Percentiles rank a stretch among this genome's conserved stretches.
Evolutionary conservation across 169 alveolate species (phyloP).

Genomic region (Cryptosporidium ubiquitum): DNA sequence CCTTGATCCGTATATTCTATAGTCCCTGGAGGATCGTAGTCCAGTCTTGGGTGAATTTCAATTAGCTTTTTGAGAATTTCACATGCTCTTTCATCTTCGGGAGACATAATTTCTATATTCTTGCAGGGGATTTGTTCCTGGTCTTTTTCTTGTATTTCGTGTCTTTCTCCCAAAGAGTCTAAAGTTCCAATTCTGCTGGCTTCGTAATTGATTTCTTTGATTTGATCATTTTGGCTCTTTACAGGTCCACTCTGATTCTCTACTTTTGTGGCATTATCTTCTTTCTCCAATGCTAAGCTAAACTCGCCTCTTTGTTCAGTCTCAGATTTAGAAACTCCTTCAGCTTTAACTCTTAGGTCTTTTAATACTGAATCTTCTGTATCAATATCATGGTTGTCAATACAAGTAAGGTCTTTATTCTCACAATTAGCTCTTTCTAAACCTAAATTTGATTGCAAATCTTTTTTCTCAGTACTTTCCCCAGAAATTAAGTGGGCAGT

Average conservation of each 20-base stretch:
- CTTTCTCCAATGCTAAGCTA: not conserved
- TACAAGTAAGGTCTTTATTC: not conserved
- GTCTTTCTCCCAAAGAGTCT: not conserved
- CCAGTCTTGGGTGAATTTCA: conserved; percentile 7
- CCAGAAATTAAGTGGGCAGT: not conserved
- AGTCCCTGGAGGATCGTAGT: conserved; percentile 47
- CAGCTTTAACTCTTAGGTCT: not conserved
- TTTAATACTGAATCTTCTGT: not conserved
- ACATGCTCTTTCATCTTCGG: conserved; percentile 9
- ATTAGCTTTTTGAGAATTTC: conserved; percentile 41
- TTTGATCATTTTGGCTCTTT: not conserved
- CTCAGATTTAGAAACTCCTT: not conserved
- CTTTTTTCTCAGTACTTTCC: not conserved
- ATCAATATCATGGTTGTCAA: not conserved
- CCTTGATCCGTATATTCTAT: conserved; percentile 16
- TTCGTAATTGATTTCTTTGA: not conserved
- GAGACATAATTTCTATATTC: not conserved
- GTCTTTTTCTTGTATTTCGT: not conserved
- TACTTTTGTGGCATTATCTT: not conserved
- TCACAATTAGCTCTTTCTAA: not conserved
- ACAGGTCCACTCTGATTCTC: not conserved
- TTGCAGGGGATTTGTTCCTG: not conserved
- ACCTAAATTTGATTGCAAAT: too few species aligned
- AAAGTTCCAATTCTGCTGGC: not conserved
- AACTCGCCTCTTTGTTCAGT: not conserved